These are phyloP conservation scores for Rubroboletus pulcherrimus DNA, from an alignment of 768 basidiomycete genomes.

Conservation along the genomic window DNA sequence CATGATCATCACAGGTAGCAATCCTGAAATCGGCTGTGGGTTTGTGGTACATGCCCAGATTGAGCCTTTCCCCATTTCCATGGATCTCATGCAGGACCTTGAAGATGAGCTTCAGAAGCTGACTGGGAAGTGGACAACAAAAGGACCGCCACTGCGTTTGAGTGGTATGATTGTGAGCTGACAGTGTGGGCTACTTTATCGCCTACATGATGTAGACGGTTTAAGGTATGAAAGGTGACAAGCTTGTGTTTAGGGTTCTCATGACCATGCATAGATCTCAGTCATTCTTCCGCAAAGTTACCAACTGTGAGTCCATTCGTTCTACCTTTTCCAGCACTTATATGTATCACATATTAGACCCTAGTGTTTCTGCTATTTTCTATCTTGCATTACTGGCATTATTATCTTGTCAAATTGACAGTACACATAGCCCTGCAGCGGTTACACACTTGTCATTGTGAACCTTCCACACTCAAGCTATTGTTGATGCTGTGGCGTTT, in stretches of 20 bases:
- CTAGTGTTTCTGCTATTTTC: conserved; percentile 58
- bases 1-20: conserved; percentile 37
- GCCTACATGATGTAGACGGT: conserved; percentile 62
- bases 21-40: conserved; percentile 49
- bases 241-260: neutral
- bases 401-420: conserved; percentile 70
- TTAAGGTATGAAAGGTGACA: conserved; percentile 46
- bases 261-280: conserved; percentile 38
- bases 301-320: conserved; percentile 47
- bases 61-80: conserved; percentile 49
- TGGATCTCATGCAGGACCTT: conserved; percentile 57
- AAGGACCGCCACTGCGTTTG: conserved; percentile 52
- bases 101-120: conserved; percentile 74
- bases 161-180: conserved; percentile 70
- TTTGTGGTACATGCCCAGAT: conserved; percentile 68
- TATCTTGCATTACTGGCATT: conserved; percentile 67
- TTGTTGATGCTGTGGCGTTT: conserved; percentile 80
- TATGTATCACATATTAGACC: conserved; percentile 47
- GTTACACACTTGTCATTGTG: conserved; percentile 78
- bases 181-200: conserved; percentile 75
- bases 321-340: neutral
- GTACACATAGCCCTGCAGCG: conserved; percentile 73
- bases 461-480: conserved; percentile 76
- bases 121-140: conserved; percentile 62
- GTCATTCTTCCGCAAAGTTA: conserved; percentile 71